Evolutionary conservation across 1,284 basidiomycete species (phyloP).

Genomic region (Heliocybe sulcata): DNA sequence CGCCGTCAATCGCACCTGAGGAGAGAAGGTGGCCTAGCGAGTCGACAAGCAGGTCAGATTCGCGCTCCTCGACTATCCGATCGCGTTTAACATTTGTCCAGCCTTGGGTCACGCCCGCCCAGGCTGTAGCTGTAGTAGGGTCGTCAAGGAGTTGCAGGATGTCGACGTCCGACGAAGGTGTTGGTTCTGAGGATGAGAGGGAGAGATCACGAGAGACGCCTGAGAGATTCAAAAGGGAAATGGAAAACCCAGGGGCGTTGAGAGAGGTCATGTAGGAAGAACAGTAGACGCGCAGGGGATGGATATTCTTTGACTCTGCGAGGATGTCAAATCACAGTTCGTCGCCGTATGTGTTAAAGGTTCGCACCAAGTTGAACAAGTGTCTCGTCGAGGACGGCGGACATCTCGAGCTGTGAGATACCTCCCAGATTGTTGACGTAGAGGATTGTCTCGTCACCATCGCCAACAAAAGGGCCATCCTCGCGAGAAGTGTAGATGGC

Average conservation of each 20-base stretch:
- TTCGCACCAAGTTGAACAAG: constrained; percentile 45
- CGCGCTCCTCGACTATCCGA: constrained; percentile 11
- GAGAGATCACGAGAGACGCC: constrained; percentile 33
- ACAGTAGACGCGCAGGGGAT: constrained; percentile 1
- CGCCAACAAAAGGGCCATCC: constrained; percentile 22
- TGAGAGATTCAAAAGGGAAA: constrained; percentile 56
- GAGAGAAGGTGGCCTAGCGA: constrained; percentile 17
- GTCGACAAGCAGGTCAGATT: background rate
- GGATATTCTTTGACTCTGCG: background rate
- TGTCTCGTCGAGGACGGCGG: constrained; percentile 61
- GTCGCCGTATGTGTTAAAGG: constrained; percentile 57
- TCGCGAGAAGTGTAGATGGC: constrained; percentile 17
- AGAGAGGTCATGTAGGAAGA: constrained; percentile 56
- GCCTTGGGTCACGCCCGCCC: constrained; percentile 58
- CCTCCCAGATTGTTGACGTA: constrained; percentile 82
- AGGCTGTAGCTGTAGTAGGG: constrained; percentile 69
- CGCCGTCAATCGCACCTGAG: constrained; percentile 41
- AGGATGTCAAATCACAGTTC: no score
- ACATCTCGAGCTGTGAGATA: constrained; percentile 81
- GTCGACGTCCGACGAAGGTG: constrained; percentile 18
- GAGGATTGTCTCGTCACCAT: constrained; percentile 58
- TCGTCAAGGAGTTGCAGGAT: constrained; percentile 78
- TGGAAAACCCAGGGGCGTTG: constrained; percentile 92
- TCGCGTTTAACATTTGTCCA: constrained; percentile 9
- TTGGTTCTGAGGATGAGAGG: constrained; percentile 52